Percentiles rank a stretch among this genome's conserved stretches.
phyloP scores from a whole-genome alignment of 164 flowering plant species.

The Buxus sempervirens region DNA sequence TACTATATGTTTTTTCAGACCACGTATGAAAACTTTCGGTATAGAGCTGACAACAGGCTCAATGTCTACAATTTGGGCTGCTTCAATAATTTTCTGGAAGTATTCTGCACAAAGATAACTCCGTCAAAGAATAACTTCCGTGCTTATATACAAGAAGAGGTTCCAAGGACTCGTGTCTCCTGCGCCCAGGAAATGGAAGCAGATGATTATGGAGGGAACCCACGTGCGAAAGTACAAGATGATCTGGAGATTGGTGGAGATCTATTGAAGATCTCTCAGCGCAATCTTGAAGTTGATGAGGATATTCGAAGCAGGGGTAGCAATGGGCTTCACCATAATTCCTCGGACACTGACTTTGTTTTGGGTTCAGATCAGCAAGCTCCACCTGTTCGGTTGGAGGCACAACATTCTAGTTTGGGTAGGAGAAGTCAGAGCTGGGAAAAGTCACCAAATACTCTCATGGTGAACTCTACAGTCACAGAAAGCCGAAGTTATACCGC shows the following conservation, averaged over 20 bases:
- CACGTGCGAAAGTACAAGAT: constrained; percentile 79
- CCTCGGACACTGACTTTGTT: constrained; percentile 50
- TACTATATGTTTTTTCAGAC: constrained; percentile 46
- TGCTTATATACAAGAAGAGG: constrained; percentile 61
- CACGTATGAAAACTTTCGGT: constrained; percentile 88
- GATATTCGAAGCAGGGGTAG: constrained; percentile 70
- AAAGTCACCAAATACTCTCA: constrained; percentile 47
- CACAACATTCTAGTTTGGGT: constrained; percentile 59
- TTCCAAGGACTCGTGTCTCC: constrained; percentile 38
- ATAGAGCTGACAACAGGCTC: constrained; percentile 67
- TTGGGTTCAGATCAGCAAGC: constrained; percentile 47
- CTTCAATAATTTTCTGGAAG: constrained; percentile 62
- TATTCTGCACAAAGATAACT: constrained; percentile 61
- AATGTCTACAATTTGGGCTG: constrained; percentile 76
- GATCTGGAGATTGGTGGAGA: constrained; percentile 87
- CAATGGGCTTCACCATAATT: constrained; percentile 49
- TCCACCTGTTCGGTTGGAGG: constrained; percentile 42
- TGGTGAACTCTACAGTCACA: constrained; percentile 29
- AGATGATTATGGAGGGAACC: constrained; percentile 47
- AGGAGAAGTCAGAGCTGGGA: constrained; percentile 80
- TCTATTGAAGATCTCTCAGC: constrained; percentile 73
- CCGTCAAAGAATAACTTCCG: constrained; percentile 83
- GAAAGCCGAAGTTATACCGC: constrained; percentile 35
- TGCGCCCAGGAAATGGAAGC: constrained; percentile 36
- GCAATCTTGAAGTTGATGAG: constrained; percentile 62